These are phyloP conservation scores for Coleophoma eucalyptorum DNA, from an alignment of 2,329 filamentous ascomycete species.

Conservation along the genomic window DNA sequence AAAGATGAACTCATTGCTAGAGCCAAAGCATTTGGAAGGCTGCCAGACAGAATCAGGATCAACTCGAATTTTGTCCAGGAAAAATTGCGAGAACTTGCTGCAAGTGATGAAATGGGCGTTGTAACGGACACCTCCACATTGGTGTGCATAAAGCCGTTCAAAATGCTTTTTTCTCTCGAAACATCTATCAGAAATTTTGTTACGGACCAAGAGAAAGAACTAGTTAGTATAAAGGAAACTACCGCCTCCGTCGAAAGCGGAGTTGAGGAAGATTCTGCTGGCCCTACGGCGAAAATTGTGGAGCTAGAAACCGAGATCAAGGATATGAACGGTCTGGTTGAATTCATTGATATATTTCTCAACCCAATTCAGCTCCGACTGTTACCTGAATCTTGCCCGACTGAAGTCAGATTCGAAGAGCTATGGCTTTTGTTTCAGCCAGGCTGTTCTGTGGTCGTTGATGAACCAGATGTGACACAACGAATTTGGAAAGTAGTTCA, in stretches of 20 bases:
- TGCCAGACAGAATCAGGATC: background rate
- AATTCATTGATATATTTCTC: background rate
- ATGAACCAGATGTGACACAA: slow-evolving; percentile 1
- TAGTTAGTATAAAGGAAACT: background rate
- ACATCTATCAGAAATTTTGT: background rate
- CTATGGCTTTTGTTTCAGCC: slow-evolving; percentile 6
- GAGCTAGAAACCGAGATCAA: background rate
- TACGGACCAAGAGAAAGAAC: background rate
- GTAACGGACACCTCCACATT: background rate
- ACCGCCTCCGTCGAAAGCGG: background rate
- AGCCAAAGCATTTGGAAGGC: background rate
- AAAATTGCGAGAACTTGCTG: background rate
- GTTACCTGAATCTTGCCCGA: background rate
- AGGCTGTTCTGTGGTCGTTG: slow-evolving; percentile 2
- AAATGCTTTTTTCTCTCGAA: background rate
- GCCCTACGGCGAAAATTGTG: background rate
- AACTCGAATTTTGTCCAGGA: background rate
- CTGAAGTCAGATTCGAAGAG: slow-evolving; percentile 6
- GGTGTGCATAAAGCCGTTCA: background rate
- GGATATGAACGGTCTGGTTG: background rate
- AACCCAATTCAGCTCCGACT: background rate
- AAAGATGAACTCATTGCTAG: background rate
- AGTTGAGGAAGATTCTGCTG: background rate
- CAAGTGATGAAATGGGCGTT: background rate
- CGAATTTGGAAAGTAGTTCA: slow-evolving; percentile 1